A percentile compares a stretch with the other conserved stretches of the same genome.
phyloP scores from a whole-genome alignment of 2,329 filamentous ascomycete genomes.

The Fusarium keratoplasticum region DNA sequence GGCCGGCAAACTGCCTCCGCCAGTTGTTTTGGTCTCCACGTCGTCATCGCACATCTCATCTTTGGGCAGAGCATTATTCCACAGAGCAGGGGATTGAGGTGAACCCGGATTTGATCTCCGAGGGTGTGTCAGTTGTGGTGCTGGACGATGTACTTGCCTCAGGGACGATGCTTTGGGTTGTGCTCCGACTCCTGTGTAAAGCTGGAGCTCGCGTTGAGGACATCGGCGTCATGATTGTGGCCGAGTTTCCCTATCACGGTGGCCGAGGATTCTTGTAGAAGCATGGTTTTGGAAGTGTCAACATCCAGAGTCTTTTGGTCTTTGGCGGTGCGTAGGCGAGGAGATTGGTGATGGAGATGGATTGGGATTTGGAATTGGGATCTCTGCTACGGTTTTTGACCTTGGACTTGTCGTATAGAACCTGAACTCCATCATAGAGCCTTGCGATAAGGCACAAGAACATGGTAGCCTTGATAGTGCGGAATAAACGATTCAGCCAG shows the following conservation, averaged over 20 bases:
- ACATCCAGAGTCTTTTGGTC: conserved; percentile 65
- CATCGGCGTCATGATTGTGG: conserved; percentile 64
- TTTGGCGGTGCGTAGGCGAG: conserved; percentile 39
- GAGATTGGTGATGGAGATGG: neutral
- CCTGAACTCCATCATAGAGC: neutral
- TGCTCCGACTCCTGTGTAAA: conserved; percentile 60
- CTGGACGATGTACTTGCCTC: conserved; percentile 70
- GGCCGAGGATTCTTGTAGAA: conserved; percentile 60
- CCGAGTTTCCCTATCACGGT: conserved; percentile 64
- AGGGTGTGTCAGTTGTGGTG: conserved; percentile 58
- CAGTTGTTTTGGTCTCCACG: conserved; percentile 62
- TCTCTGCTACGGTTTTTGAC: neutral
- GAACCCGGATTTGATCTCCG: conserved; percentile 53
- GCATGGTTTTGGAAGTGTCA: conserved; percentile 61
- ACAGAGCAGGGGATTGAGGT: conserved; percentile 62
- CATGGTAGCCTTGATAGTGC: neutral
- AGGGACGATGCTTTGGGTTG: conserved; percentile 65
- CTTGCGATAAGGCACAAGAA: neutral
- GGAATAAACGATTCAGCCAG: neutral
- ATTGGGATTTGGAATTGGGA: neutral
- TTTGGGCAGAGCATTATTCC: conserved; percentile 34
- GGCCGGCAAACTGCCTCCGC: conserved; percentile 69
- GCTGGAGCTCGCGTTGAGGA: conserved; percentile 55
- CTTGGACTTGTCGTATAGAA: neutral
- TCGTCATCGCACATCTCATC: conserved; percentile 65